Evolutionary conservation across 2,329 filamentous ascomycete species (phyloP).

Genomic region (Fusarium musae): DNA sequence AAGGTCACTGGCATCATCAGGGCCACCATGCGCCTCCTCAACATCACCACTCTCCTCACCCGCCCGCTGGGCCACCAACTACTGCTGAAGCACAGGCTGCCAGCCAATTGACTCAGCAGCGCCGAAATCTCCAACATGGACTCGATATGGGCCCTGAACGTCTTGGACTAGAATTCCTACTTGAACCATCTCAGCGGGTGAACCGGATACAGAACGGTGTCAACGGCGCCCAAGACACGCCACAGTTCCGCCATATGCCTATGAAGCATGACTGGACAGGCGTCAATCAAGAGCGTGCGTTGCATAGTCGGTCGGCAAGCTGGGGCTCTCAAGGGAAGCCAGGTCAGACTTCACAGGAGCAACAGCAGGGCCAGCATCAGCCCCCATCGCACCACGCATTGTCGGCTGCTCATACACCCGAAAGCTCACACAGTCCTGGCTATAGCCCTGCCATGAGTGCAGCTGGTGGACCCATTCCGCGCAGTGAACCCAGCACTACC

Average conservation of each 20-base stretch:
- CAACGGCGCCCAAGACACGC: constrained; percentile 59
- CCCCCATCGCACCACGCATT: constrained; percentile 21
- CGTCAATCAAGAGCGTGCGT: constrained; percentile 40
- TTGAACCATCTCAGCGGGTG: constrained; percentile 69
- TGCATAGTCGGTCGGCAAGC: constrained; percentile 39
- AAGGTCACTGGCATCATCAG: constrained; percentile 33
- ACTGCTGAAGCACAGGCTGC: constrained; percentile 30
- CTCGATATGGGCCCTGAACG: constrained; percentile 73
- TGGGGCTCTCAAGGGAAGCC: constrained; percentile 41
- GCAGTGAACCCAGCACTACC: constrained; percentile 29
- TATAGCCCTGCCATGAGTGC: constrained; percentile 38
- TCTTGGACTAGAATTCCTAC: constrained; percentile 77
- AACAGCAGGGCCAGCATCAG: constrained; percentile 28
- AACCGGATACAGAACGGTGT: constrained; percentile 62
- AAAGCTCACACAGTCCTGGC: constrained; percentile 37
- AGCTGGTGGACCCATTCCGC: constrained; percentile 26
- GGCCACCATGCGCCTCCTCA: constrained; percentile 24
- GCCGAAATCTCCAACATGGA: constrained; percentile 62
- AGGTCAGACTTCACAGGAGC: constrained; percentile 27
- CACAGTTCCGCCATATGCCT: constrained; percentile 57
- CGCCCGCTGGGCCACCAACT: background rate
- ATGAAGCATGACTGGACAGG: constrained; percentile 63
- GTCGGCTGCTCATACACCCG: constrained; percentile 34
- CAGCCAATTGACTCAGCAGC: constrained; percentile 57
- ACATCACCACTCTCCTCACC: constrained; percentile 19